Evolutionary conservation across 495 filamentous ascomycete species (phyloP), one percentile per base, ranked within the genome.

Genomic region (Aeminium ludgeri): DNA sequence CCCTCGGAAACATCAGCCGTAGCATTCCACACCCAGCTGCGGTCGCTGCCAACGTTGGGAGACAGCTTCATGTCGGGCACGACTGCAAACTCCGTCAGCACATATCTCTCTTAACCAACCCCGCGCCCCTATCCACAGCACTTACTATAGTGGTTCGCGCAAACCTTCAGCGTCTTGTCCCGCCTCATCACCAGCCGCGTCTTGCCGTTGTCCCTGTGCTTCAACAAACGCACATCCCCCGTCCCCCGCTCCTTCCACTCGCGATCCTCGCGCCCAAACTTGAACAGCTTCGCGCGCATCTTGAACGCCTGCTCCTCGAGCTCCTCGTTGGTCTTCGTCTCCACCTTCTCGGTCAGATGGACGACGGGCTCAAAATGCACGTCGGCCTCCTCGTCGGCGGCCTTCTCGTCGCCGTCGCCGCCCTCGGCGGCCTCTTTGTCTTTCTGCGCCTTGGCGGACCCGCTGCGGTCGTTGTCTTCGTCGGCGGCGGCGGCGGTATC

Each of bases 211-310:
- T 96, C 89, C 71, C 80, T 81, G 67, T 99, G 91, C 74, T 95
- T 99, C 55, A 99, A 68, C 56, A 99, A 66, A 56, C 86, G 74
- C 45, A 99, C 86, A 55, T 95, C 86, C 52, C 91, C 91, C 41
- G 89, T 96, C 38, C 91, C 91, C 57, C 91, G 80, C 72, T 99
- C 91, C 73, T 96, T 99, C 91, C 91, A 99, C 66, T 95, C 89
- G 60, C 81, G 75, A 48, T 67, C 66, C 6, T 92, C 84, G 36
- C 78, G 69, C 61, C 93, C 81, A 60, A 95, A 99, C 67, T 83
- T 84, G 78, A 99, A 99, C 40, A 99, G 77, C 74, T 99, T 99
- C 58, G 91, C 91, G 48, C 86, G 80, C 91, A 96, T 95, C 76
- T 95, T 96, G 74, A 96, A 96, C 18, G 70, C 65, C 66, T 94